Evolutionary conservation across 73 alveolate genomes (phyloP).

Genomic region (Tetrahymena malaccensis): DNA sequence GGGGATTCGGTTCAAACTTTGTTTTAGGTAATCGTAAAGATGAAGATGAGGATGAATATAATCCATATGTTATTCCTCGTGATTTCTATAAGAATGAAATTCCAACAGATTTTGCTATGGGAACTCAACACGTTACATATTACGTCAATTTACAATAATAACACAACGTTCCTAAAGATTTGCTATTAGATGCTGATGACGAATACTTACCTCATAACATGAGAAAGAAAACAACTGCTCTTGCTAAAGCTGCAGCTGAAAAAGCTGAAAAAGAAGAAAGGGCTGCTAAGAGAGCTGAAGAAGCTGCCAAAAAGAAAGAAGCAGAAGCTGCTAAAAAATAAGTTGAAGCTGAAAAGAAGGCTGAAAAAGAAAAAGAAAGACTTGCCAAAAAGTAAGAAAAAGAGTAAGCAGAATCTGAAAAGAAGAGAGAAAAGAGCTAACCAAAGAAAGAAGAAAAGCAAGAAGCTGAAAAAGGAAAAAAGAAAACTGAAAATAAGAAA

Average conservation of each 20-base stretch:
- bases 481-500: not conserved
- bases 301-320: not conserved
- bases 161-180: not conserved
- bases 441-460: not conserved
- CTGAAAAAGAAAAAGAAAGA: not conserved
- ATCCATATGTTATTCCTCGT: not conserved
- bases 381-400: not conserved
- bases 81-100: not conserved
- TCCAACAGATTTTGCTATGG: not conserved
- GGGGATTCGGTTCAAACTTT: constrained; percentile 35
- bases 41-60: not conserved
- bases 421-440: not conserved
- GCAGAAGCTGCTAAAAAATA: not conserved
- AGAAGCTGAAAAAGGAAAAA: not conserved
- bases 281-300: not conserved
- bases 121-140: not conserved
- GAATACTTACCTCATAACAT: not conserved
- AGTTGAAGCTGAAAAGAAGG: not conserved
- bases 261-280: not conserved
- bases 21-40: constrained; percentile 34
- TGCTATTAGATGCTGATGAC: not conserved
- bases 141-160: not conserved
- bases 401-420: not conserved
- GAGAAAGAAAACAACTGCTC: not conserved
- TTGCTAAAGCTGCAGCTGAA: not conserved